These are phyloP conservation scores for Tolypocladium pustulatum DNA, from an alignment of 2,329 filamentous ascomycete genomes.

Conservation along the genomic window DNA sequence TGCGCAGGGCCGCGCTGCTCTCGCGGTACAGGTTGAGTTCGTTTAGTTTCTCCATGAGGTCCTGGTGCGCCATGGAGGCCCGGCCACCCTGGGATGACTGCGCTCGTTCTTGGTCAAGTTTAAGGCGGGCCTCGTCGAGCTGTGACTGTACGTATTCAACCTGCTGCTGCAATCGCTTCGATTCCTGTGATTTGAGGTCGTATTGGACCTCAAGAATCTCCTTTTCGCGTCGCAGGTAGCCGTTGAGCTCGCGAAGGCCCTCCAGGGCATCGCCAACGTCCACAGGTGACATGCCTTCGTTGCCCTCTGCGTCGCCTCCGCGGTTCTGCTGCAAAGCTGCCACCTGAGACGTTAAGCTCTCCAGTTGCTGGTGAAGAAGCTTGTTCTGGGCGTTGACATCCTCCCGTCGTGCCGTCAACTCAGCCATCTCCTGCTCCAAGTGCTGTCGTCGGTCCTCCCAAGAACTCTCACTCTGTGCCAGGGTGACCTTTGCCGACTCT, in stretches of 20 bases:
- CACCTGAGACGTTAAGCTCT: constrained; percentile 73
- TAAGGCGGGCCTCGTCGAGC: constrained; percentile 79
- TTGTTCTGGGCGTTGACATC: constrained; percentile 85
- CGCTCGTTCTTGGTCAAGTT: constrained; percentile 81
- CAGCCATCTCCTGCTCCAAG: constrained; percentile 73
- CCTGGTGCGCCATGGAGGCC: constrained; percentile 69
- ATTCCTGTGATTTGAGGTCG: constrained; percentile 78
- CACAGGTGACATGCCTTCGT: constrained; percentile 42
- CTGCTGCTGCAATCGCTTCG: constrained; percentile 81
- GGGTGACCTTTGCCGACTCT: constrained; percentile 70
- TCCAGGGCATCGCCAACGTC: constrained; percentile 52
- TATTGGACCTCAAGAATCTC: constrained; percentile 97
- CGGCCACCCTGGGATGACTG: constrained; percentile 63
- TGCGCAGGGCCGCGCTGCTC: constrained; percentile 82
- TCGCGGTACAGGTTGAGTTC: constrained; percentile 94
- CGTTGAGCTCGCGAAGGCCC: constrained; percentile 81
- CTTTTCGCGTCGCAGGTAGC: constrained; percentile 87
- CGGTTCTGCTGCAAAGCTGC: constrained; percentile 68
- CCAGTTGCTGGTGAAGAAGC: constrained; percentile 79
- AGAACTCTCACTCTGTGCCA: constrained; percentile 73
- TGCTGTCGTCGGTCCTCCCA: constrained; percentile 76
- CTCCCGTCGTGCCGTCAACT: constrained; percentile 68
- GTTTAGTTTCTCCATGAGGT: constrained; percentile 88
- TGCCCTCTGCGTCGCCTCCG: constrained; percentile 35
- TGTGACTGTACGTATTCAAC: constrained; percentile 78